These are phyloP conservation scores for Erythrophleum fordii DNA, from an alignment of 306 rosid species.

Conservation along the genomic window DNA sequence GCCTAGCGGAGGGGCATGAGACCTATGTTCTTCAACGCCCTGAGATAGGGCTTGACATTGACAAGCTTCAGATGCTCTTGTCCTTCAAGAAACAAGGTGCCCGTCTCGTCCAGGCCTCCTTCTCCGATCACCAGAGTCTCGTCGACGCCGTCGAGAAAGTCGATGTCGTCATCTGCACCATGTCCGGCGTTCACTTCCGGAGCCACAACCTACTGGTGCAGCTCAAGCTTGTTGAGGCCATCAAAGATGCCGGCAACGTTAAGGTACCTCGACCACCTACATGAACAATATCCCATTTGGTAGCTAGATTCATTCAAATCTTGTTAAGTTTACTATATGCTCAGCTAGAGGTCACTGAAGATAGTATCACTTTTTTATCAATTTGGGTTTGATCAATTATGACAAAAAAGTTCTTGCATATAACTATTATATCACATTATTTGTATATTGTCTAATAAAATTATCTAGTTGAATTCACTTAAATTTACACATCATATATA, in stretches of 20 bases:
- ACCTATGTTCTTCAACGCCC: conserved; percentile 71
- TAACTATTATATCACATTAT: too few species aligned
- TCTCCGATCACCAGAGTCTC: conserved; percentile 65
- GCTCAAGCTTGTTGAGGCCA: conserved; percentile 81
- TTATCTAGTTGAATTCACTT: too few species aligned
- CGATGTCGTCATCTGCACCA: conserved; percentile 79
- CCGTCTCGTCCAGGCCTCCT: conserved; percentile 63
- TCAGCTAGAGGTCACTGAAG: too few species aligned
- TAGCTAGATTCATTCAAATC: too few species aligned
- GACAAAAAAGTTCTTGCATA: too few species aligned
- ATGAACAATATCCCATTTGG: too few species aligned
- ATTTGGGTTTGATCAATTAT: too few species aligned
- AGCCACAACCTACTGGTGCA: conserved; percentile 65
- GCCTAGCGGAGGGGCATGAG: conserved; percentile 65
- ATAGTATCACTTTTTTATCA: too few species aligned
- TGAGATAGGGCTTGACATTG: conserved; percentile 70
- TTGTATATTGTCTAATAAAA: too few species aligned
- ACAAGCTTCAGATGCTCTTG: conserved; percentile 64
- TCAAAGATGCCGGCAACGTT: conserved; percentile 73
- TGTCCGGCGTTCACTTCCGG: conserved; percentile 79
- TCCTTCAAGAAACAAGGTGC: conserved; percentile 80
- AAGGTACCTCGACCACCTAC: conserved; percentile 47
- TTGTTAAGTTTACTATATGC: too few species aligned
- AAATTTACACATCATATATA: too few species aligned
- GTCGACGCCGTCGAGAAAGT: conserved; percentile 67